Conservation (phyloP, 2,329 filamentous ascomycete genomes). For the Pseudogymnoascus sp. region DNA sequence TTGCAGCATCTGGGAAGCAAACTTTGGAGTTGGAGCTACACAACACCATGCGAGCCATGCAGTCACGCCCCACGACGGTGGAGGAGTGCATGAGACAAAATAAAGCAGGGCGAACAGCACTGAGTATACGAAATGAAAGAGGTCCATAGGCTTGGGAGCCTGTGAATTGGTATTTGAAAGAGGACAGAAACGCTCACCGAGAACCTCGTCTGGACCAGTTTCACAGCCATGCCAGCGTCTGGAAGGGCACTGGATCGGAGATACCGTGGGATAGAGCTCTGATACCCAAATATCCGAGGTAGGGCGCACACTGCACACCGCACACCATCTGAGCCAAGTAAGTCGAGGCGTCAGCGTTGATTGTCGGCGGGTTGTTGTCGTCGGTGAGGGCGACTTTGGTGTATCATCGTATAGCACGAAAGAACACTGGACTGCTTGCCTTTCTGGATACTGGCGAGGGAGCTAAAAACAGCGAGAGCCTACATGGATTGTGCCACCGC, state of each 20-base stretch:
- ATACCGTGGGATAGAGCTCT: not conserved
- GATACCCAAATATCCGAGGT: not conserved
- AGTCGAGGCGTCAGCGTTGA: not conserved
- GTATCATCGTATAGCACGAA: not conserved
- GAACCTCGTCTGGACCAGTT: not conserved
- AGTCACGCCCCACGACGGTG: not conserved
- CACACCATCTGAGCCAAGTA: not conserved
- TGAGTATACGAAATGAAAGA: not conserved
- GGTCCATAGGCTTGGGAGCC: not conserved
- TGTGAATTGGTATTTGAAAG: not conserved
- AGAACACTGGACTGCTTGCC: not conserved
- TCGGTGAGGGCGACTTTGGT: not conserved
- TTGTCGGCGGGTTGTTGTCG: not conserved
- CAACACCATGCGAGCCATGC: not conserved
- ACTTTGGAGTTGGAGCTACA: not conserved
- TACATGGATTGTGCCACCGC: not conserved
- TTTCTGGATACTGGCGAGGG: not conserved
- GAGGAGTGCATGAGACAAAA: not conserved
- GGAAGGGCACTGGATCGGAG: not conserved
- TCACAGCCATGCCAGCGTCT: not conserved
- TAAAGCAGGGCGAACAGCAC: not conserved
- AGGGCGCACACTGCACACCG: not conserved
- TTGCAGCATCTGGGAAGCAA: slow-evolving; percentile 1
- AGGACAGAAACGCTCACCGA: slow-evolving; percentile 7
- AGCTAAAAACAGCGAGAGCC: not conserved